Evolutionary conservation across 306 rosid genomes (phyloP), one percentile per base, ranked within the genome.

Genomic region (Prunus mira): DNA sequence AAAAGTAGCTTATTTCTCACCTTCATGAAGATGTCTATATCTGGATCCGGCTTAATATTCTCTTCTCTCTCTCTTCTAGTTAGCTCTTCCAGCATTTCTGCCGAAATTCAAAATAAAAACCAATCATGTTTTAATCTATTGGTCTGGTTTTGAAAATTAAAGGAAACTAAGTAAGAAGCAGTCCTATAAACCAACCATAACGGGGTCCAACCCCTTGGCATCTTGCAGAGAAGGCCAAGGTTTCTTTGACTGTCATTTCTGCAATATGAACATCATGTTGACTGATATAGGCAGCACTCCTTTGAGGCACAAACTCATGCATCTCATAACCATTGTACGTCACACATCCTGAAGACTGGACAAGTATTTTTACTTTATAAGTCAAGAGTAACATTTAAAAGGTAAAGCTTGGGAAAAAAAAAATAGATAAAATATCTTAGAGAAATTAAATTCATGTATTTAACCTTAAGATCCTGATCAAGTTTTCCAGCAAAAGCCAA

Each of bases 121-220:
- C 11, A 14, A 41, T 67, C n/a, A 76, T 43, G 55, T 6, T 76
- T 4, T n/a, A 55, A 4, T 24, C 41, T 45, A 34, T 17, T 17
- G n/a, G 30, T 20, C 28, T 25, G 19, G 55, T 14, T 32, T 24
- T 13, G 43, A 17, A 65, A 22, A 34, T 18, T 34, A 34, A 34
- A 34, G 34, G 34, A 32, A 32, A 32, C 6, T 41, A n/a, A 67
- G 41, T 24, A 22, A 65, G 3, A 18, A 9, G 5, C 62, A 15
- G 65, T 32, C 5, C 6, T 3, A 25, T 25, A 41, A 56, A 67
- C 74, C 47, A 60, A 77, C 80, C 80, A 77, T 77, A 77, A 46
- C 80, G 80, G 4, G 62, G 0, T 67, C 80, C 80, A 17, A 68
- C 80, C 61, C 80, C 80, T 58, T 67, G 80, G 62, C 80, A 77